Evolutionary conservation across 2,329 filamentous ascomycete genomes (phyloP), one percentile per base, ranked within the genome.

Genomic region (Colletotrichum sp.): DNA sequence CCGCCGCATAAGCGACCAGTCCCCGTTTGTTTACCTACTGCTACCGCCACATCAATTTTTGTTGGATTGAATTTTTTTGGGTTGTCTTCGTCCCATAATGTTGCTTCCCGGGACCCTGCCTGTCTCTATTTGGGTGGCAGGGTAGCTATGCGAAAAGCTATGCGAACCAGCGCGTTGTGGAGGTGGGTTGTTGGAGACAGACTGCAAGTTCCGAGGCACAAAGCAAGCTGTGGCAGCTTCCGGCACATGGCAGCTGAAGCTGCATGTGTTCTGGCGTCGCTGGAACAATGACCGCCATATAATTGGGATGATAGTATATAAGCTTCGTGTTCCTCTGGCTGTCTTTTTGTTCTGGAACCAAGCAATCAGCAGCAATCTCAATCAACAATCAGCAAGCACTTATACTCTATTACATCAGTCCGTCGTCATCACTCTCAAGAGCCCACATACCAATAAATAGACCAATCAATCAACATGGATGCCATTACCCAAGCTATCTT

Each of bases 401-500:
- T 30, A 55, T n/a, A 66, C n/a, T 8, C 24, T 55, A 49, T n/a
- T 44, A n/a, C 32, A 63, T 59, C 34, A 69, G 36, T 36, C 30
- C 39, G 36, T 65, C 74, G 70, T 76, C 70, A 76, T 52, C 70
- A 74, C 59, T 68, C n/a, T 26, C 21, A 28, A 30, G 44, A 39
- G 59, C 59, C 32, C 68, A 62, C 72, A 72, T 57, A 63, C 44
- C 63, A 34, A 30, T 59, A 68, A 66, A 64, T 24, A 60, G 73
- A 60, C 62, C 36, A 36, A 62, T 32, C 12, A 30, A 32, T 70
- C 62, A 55, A 68, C 57, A 81, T 84, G 78, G 79, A 83, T 64
- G 76, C 78, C n/a, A 70, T 82, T 18, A 75, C 83, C 60, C 80
- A 81, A 68, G 78, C 80, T 70, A 76, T 85, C 10, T n/a, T 83